Percentiles rank a stretch among this genome's conserved stretches.
Evolutionary conservation across 192 early-diverging fungal genomes (phyloP).

Genomic region (Irineochytrium annulatum): DNA sequence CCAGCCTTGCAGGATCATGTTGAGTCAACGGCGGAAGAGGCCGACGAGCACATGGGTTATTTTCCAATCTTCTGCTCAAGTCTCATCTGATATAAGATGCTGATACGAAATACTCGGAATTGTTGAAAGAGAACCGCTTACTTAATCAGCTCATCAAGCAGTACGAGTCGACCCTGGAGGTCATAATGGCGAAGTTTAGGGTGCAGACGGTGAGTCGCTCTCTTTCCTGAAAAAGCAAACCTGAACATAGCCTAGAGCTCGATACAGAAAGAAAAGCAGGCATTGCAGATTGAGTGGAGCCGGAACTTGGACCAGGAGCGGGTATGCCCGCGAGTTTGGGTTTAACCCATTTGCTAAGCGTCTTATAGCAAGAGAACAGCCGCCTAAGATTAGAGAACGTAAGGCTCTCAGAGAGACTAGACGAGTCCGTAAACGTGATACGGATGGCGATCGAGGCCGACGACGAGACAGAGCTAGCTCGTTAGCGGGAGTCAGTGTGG

Average conservation of each 20-base stretch:
- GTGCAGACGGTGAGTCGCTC: conserved; percentile 39
- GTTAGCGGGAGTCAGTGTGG: too few species aligned
- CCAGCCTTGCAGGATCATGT: too few species aligned
- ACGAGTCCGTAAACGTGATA: conserved; percentile 17
- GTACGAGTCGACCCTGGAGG: conserved; percentile 52
- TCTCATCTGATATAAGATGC: conserved; percentile 19
- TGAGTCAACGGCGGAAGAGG: too few species aligned
- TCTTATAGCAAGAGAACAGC: conserved; percentile 2
- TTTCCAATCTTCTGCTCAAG: conserved; percentile 9
- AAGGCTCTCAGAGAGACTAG: conserved; percentile 6
- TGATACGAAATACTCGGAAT: conserved; percentile 27
- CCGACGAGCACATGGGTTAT: neutral
- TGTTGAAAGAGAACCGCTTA: conserved; percentile 46
- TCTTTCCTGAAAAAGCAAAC: neutral
- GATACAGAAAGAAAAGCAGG: conserved; percentile 39
- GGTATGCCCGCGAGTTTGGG: conserved; percentile 13
- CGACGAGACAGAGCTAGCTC: too few species aligned
- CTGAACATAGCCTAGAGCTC: conserved; percentile 24
- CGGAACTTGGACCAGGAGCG: conserved; percentile 25
- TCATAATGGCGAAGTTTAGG: conserved; percentile 50
- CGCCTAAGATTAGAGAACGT: conserved; percentile 19
- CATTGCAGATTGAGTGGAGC: conserved; percentile 30
- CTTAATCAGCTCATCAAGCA: conserved; percentile 47
- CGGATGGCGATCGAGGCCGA: conserved; percentile 12
- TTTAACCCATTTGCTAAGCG: neutral